These are phyloP conservation scores for Colletotrichum lini DNA, from an alignment of 2,329 filamentous ascomycete genomes.

Conservation along the genomic window DNA sequence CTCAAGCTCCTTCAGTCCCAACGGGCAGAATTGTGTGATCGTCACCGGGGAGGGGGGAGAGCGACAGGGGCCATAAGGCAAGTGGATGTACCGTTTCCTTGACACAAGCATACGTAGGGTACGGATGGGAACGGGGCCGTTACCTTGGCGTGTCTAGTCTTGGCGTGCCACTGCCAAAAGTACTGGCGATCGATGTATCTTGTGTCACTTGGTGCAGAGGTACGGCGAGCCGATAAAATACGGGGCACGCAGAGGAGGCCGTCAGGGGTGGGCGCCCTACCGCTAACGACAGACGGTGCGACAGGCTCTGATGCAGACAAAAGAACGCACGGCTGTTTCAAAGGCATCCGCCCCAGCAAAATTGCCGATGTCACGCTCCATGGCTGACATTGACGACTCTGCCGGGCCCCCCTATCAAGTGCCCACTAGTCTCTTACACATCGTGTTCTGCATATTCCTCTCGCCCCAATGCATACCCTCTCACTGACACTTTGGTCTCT, in stretches of 20 bases:
- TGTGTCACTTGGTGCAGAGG: background rate
- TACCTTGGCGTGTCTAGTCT: constrained; percentile 6
- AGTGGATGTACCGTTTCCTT: background rate
- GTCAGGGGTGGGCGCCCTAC: background rate
- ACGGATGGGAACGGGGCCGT: background rate
- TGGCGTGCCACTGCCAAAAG: constrained; percentile 4
- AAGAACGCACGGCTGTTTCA: constrained; percentile 40
- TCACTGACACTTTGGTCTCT: background rate
- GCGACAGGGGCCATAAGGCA: background rate
- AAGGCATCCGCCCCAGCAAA: constrained; percentile 23
- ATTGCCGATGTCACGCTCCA: constrained; percentile 32
- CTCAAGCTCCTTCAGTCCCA: constrained; percentile 20
- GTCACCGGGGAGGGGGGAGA: constrained; percentile 15
- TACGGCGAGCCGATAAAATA: background rate
- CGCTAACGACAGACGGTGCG: background rate
- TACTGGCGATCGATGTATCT: background rate
- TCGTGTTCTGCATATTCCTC: background rate
- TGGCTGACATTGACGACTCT: constrained; percentile 16
- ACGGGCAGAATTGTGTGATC: constrained; percentile 38
- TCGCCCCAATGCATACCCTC: background rate
- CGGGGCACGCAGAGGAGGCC: background rate
- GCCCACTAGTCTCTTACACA: background rate
- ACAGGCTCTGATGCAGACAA: constrained; percentile 13
- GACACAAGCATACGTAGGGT: background rate
- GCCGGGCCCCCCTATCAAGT: background rate